Percentiles rank a stretch among this genome's conserved stretches.
phyloP scores from a whole-genome alignment of 2,329 filamentous ascomycete species.

The Seiridium cupressi region DNA sequence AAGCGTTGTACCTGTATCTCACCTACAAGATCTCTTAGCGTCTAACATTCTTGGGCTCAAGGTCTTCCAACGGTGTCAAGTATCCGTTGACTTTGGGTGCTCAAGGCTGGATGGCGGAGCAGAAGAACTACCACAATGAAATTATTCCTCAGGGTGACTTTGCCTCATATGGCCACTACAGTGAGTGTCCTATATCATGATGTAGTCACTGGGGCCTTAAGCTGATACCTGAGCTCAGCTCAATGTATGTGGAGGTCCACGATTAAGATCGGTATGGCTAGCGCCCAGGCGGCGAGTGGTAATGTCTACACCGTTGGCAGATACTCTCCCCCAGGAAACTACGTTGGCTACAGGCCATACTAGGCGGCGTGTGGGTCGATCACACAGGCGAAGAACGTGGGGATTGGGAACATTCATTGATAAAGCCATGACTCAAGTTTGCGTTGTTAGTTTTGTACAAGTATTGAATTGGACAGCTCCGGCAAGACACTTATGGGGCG shows the following conservation, averaged over 20 bases:
- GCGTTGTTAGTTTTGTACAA: too few relatives aligned
- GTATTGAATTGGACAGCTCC: too few relatives aligned
- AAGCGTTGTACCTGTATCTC: background rate
- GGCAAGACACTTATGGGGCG: too few relatives aligned
- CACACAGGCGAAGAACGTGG: too few relatives aligned
- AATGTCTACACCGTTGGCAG: conserved; percentile 30
- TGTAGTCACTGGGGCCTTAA: background rate
- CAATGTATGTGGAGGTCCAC: conserved; percentile 30
- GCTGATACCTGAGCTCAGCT: conserved; percentile 7
- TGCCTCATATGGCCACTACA: conserved; percentile 11
- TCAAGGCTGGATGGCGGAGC: conserved; percentile 11
- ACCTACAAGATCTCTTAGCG: background rate
- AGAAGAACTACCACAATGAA: conserved; percentile 2
- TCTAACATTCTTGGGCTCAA: background rate
- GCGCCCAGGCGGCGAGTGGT: conserved; percentile 23
- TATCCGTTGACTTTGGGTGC: background rate
- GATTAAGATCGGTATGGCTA: conserved; percentile 29
- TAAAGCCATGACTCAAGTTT: too few relatives aligned
- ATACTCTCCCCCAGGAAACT: conserved; percentile 31
- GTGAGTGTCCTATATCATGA: background rate
- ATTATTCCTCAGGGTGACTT: conserved; percentile 10
- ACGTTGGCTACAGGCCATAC: conserved; percentile 26
- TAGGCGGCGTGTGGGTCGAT: conserved; percentile 7
- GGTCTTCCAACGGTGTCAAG: background rate
- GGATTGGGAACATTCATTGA: too few relatives aligned